phyloP scores from a whole-genome alignment of 2,329 filamentous ascomycete species.

The Xylariomycetidae sp. region DNA sequence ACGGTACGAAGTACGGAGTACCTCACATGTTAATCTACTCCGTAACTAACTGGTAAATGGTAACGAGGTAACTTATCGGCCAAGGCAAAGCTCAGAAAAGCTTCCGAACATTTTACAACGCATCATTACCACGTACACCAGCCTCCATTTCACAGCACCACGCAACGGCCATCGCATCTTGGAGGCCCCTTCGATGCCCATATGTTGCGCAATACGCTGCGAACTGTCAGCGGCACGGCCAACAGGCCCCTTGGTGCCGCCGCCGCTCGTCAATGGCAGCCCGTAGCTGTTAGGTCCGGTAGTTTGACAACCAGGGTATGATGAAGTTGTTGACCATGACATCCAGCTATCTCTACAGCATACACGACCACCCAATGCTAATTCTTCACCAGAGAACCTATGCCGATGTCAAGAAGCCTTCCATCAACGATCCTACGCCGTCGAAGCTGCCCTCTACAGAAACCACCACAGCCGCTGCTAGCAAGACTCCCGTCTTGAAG shows the following conservation, averaged over 20 bases:
- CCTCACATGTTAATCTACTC: too few species aligned
- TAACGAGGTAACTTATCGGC: too few species aligned
- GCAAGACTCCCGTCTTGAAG: conserved; percentile 31
- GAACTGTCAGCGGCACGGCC: conserved; percentile 57
- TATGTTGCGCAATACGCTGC: conserved; percentile 68
- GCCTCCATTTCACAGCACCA: conserved; percentile 8
- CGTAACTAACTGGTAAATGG: too few species aligned
- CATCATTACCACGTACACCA: conserved; percentile 17
- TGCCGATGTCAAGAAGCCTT: conserved; percentile 49
- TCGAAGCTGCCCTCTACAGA: conserved; percentile 50
- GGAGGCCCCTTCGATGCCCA: conserved; percentile 38
- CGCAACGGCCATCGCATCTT: conserved; percentile 19
- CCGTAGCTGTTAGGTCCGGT: conserved; percentile 34
- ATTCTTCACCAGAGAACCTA: conserved; percentile 48
- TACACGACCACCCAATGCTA: too few species aligned
- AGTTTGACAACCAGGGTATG: too few species aligned
- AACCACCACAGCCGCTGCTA: conserved; percentile 45
- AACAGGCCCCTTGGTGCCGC: conserved; percentile 48
- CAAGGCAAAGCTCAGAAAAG: too few species aligned
- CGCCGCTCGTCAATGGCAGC: conserved; percentile 56
- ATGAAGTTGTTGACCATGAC: too few species aligned
- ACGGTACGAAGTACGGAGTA: too few species aligned
- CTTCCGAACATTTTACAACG: conserved; percentile 27
- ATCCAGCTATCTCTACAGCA: too few species aligned
- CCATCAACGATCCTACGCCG: conserved; percentile 42